Conservation (phyloP, 345 rosid species). For the Brassica cretica region DNA sequence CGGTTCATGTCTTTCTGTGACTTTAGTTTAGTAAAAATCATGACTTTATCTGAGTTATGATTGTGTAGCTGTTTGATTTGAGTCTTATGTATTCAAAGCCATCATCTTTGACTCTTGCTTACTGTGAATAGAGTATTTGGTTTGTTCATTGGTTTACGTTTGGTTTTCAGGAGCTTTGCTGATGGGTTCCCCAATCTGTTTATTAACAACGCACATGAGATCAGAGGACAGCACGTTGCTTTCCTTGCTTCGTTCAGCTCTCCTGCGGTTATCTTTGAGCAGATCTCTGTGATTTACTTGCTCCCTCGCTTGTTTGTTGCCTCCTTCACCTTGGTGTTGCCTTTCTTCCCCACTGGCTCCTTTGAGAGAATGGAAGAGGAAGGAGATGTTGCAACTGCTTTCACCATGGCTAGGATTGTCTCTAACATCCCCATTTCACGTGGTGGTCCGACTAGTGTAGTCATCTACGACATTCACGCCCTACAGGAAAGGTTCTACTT, state of each 20-base stretch:
- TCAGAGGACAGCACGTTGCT: constrained; percentile 92
- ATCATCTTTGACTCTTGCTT: not conserved
- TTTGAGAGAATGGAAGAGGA: constrained; percentile 99
- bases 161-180: constrained; percentile 70
- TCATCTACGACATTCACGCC: constrained; percentile 96
- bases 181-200: constrained; percentile 95
- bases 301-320: constrained; percentile 91
- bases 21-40: constrained; percentile 1
- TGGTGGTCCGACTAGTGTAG: constrained; percentile 96
- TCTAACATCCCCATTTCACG: constrained; percentile 95
- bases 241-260: constrained; percentile 94
- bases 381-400: constrained; percentile 98
- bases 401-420: constrained; percentile 93
- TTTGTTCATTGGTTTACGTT: constrained; percentile 15
- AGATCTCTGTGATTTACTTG: constrained; percentile 93
- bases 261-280: constrained; percentile 90
- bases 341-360: constrained; percentile 98
- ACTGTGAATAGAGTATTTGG: not conserved
- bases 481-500: constrained; percentile 98
- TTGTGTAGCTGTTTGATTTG: not conserved
- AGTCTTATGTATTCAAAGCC: not conserved
- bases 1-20: not conserved
- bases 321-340: constrained; percentile 86
- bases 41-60: constrained; percentile 20
- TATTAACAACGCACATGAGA: constrained; percentile 89